phyloP scores from a whole-genome alignment of 257 asterid genomes.

The Nicotiana tomentosiformis region DNA sequence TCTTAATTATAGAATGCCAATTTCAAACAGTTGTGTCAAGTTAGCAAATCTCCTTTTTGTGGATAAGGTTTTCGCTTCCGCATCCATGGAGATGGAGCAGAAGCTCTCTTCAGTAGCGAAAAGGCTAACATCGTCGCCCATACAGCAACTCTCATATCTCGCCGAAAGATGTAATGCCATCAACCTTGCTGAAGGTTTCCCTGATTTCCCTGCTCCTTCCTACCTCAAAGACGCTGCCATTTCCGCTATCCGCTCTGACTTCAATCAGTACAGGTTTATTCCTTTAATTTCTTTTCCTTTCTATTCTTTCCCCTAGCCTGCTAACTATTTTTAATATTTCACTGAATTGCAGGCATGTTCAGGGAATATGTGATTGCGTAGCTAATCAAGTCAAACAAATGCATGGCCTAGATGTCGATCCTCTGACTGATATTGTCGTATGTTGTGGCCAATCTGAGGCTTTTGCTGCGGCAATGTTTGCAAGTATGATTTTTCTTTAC shows the following conservation, averaged over 20 bases:
- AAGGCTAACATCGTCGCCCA: conserved; percentile 56
- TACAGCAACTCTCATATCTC: conserved; percentile 61
- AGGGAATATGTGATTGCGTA: conserved; percentile 63
- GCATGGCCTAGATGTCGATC: conserved; percentile 61
- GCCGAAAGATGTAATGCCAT: conserved; percentile 77
- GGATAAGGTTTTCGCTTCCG: too few species aligned
- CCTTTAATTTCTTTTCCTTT: neutral
- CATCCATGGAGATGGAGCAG: conserved; percentile 34
- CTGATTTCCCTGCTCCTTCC: conserved; percentile 75
- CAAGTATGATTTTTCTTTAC: conserved; percentile 36
- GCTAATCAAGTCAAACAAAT: conserved; percentile 52
- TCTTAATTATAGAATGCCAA: too few species aligned
- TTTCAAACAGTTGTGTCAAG: too few species aligned
- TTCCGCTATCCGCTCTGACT: conserved; percentile 71
- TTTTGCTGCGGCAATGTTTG: conserved; percentile 75
- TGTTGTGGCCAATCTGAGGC: conserved; percentile 97
- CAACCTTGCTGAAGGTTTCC: conserved; percentile 90
- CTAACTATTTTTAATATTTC: neutral
- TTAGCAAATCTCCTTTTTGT: too few species aligned
- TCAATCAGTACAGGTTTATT: conserved; percentile 81
- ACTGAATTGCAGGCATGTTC: conserved; percentile 50
- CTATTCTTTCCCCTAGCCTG: too few species aligned
- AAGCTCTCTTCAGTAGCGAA: conserved; percentile 65
- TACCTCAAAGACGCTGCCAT: conserved; percentile 67
- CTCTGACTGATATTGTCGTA: conserved; percentile 59